Conservation (phyloP, 768 basidiomycete genomes). For the Naganishia vaughanmartiniae region DNA sequence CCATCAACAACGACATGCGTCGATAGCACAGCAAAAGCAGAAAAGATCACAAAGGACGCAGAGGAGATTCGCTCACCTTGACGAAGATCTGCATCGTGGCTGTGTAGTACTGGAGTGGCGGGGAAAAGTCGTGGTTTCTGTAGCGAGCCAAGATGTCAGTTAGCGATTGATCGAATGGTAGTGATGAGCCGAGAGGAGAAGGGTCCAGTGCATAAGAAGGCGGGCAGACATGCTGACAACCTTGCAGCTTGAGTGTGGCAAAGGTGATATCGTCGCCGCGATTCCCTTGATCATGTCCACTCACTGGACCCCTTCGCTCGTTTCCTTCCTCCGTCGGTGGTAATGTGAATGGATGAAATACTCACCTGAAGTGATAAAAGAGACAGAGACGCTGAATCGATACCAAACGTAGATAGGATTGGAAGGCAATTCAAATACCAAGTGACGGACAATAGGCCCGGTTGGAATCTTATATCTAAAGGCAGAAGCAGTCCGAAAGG, state of each 20-base stretch:
- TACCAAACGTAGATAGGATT: not conserved
- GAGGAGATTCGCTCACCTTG: slow-evolving; percentile 39
- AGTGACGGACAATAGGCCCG: not conserved
- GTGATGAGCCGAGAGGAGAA: not conserved
- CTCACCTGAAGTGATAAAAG: not conserved
- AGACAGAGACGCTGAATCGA: not conserved
- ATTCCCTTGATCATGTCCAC: not conserved
- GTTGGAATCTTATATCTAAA: not conserved
- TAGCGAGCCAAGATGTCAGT: not conserved
- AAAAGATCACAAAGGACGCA: not conserved
- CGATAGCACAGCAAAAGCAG: not conserved
- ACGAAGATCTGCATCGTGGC: slow-evolving; percentile 45
- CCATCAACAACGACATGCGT: not conserved
- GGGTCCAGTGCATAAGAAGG: too few species aligned
- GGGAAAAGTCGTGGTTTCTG: not conserved
- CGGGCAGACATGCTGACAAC: not conserved
- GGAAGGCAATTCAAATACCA: not conserved
- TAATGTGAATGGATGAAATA: not conserved
- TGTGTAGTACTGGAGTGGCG: not conserved
- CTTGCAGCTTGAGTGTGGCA: not conserved
- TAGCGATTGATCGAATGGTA: not conserved
- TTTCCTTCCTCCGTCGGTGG: not conserved
- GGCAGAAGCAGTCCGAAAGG: not conserved
- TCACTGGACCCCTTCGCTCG: not conserved
- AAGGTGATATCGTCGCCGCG: not conserved